Evolutionary conservation across 2,329 filamentous ascomycete genomes (phyloP).

Genomic region (Stachybotrys echinatus): DNA sequence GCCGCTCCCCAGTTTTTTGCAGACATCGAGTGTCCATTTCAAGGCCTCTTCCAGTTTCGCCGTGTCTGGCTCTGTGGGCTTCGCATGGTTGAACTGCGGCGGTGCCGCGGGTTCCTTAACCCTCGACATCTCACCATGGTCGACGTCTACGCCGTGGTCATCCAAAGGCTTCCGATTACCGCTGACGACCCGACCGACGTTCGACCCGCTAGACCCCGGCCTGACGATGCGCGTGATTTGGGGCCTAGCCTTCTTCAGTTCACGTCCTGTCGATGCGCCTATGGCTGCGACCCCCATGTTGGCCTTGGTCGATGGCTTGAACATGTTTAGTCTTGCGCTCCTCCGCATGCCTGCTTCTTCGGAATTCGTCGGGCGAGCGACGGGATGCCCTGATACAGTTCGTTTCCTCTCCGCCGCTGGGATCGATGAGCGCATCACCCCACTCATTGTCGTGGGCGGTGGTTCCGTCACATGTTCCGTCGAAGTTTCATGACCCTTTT

Average conservation of each 20-base stretch:
- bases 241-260: slow-evolving; percentile 79
- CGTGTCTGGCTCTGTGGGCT: slow-evolving; percentile 45
- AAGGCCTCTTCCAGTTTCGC: slow-evolving; percentile 70
- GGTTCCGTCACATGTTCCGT: slow-evolving; percentile 38
- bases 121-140: slow-evolving; percentile 56
- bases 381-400: slow-evolving; percentile 81
- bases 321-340: slow-evolving; percentile 65
- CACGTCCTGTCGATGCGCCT: slow-evolving; percentile 51
- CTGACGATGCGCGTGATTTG: slow-evolving; percentile 63
- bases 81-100: slow-evolving; percentile 11
- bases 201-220: slow-evolving; percentile 60
- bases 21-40: slow-evolving; percentile 70
- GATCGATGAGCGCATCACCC: slow-evolving; percentile 31
- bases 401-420: slow-evolving; percentile 69
- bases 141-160: slow-evolving; percentile 62
- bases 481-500: slow-evolving; percentile 24
- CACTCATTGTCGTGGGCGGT: slow-evolving; percentile 24
- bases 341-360: slow-evolving; percentile 60
- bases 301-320: slow-evolving; percentile 64
- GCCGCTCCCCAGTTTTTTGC: slow-evolving; percentile 75
- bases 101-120: slow-evolving; percentile 33
- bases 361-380: slow-evolving; percentile 42
- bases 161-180: slow-evolving; percentile 76
- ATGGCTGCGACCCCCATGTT: slow-evolving; percentile 52
- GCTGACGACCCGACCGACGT: slow-evolving; percentile 80